A percentile compares a stretch with the other conserved stretches of the same genome.
Evolutionary conservation across 495 filamentous ascomycete genomes (phyloP).

Genomic region (Diplogelasinospora grovesii): DNA sequence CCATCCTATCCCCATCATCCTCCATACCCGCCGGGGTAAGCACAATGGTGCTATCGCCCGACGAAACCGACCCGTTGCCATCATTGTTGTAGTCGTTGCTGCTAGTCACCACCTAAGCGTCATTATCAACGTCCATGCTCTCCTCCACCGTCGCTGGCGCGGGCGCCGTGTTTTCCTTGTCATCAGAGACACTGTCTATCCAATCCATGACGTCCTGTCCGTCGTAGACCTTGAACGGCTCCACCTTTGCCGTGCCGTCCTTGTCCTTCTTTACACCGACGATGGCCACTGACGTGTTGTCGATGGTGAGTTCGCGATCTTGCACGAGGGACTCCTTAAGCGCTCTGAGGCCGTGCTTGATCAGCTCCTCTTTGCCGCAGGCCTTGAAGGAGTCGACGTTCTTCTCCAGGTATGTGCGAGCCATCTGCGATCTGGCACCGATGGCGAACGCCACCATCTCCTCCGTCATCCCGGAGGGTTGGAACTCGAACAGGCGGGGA

Average conservation of each 20-base stretch:
- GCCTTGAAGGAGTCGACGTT: constrained; percentile 75
- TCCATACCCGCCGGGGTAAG: too few species aligned
- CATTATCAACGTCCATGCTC: constrained; percentile 75
- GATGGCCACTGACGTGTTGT: constrained; percentile 88
- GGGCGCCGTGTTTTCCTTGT: too few species aligned
- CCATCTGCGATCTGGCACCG: constrained; percentile 93
- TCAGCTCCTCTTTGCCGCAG: constrained; percentile 71
- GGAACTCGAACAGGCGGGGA: constrained; percentile 98
- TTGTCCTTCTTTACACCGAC: constrained; percentile 52
- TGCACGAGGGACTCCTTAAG: constrained; percentile 93
- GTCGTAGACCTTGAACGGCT: constrained; percentile 90
- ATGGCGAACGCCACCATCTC: constrained; percentile 96
- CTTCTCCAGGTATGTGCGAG: constrained; percentile 89
- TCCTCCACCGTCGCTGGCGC: constrained; percentile 48
- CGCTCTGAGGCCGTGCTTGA: constrained; percentile 82
- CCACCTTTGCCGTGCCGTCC: constrained; percentile 48
- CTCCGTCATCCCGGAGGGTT: constrained; percentile 89
- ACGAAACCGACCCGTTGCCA: not conserved
- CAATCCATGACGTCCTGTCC: constrained; percentile 77
- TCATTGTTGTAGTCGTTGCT: constrained; percentile 1
- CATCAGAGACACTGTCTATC: constrained; percentile 59
- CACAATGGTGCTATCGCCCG: too few species aligned
- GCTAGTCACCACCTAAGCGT: constrained; percentile 21
- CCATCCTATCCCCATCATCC: too few species aligned
- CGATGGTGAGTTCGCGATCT: constrained; percentile 94